phyloP scores from a whole-genome alignment of 306 rosid species.

The Chamaecrista fasciculata region DNA sequence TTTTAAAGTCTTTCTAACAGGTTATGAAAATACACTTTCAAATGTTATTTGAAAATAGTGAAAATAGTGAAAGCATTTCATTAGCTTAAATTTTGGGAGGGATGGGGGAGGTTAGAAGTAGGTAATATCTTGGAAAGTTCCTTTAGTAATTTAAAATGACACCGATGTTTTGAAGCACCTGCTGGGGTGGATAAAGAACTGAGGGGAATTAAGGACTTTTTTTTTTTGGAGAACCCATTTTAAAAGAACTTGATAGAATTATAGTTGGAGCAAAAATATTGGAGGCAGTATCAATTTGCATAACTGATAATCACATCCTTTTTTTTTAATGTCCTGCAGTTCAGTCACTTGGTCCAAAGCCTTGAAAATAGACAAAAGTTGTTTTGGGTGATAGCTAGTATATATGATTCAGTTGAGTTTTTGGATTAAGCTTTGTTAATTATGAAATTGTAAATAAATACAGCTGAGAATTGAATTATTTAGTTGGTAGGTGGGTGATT shows the following conservation, averaged over 20 bases:
- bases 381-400: background rate
- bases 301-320: background rate
- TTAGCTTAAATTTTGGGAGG: background rate
- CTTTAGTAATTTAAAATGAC: background rate
- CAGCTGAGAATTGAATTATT: background rate
- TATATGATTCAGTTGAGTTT: background rate
- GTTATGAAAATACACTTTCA: conserved; percentile 4
- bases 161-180: conserved; percentile 7
- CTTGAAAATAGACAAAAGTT: background rate
- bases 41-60: conserved; percentile 5
- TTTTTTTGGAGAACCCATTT: background rate
- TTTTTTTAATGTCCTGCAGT: background rate
- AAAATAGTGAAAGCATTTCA: conserved; percentile 6
- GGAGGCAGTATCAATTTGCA: background rate
- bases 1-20: conserved; percentile 2
- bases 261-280: background rate
- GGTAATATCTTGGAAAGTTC: background rate
- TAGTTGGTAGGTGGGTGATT: background rate
- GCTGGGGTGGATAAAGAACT: background rate
- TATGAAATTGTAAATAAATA: background rate
- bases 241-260: background rate
- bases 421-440: background rate
- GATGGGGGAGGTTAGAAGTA: background rate
- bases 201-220: background rate
- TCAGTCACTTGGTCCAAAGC: background rate